Evolutionary conservation across 768 basidiomycete genomes (phyloP).

Genomic region (Russula lepida): DNA sequence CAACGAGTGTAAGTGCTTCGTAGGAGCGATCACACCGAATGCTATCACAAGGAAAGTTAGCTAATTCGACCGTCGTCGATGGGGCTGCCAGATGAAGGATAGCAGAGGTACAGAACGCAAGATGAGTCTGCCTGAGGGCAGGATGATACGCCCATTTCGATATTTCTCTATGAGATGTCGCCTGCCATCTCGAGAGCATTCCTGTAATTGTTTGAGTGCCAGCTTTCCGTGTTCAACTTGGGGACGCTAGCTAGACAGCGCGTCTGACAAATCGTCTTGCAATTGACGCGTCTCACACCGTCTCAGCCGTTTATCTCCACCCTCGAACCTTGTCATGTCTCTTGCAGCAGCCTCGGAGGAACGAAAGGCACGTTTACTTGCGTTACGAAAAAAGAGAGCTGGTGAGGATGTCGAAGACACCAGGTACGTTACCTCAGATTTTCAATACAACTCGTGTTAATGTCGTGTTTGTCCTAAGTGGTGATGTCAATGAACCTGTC

Average conservation of each 20-base stretch:
- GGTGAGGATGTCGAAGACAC: conserved; percentile 38
- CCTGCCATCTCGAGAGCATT: conserved; percentile 30
- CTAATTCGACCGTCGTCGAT: conserved; percentile 35
- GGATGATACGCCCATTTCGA: conserved; percentile 1
- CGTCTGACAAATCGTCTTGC: conserved; percentile 16
- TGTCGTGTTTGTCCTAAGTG: not conserved
- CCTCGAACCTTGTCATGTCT: conserved; percentile 36
- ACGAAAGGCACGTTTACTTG: conserved; percentile 72
- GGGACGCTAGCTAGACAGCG: not conserved
- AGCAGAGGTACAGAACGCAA: conserved; percentile 8
- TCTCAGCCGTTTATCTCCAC: not conserved
- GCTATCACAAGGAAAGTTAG: conserved; percentile 56
- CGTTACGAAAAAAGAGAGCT: conserved; percentile 65
- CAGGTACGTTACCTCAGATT: conserved; percentile 33
- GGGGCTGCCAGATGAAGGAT: not conserved
- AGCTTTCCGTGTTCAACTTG: not conserved
- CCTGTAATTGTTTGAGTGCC: not conserved
- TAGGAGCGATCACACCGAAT: conserved; percentile 44
- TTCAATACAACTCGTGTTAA: not conserved
- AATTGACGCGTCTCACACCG: not conserved
- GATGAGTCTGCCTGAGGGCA: not conserved
- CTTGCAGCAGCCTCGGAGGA: conserved; percentile 72
- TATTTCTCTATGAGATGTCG: conserved; percentile 26
- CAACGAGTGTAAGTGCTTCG: not conserved
- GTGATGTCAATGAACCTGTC: conserved; percentile 34